phyloP scores from a whole-genome alignment of 768 basidiomycete species.

The Serendipita sp. region DNA sequence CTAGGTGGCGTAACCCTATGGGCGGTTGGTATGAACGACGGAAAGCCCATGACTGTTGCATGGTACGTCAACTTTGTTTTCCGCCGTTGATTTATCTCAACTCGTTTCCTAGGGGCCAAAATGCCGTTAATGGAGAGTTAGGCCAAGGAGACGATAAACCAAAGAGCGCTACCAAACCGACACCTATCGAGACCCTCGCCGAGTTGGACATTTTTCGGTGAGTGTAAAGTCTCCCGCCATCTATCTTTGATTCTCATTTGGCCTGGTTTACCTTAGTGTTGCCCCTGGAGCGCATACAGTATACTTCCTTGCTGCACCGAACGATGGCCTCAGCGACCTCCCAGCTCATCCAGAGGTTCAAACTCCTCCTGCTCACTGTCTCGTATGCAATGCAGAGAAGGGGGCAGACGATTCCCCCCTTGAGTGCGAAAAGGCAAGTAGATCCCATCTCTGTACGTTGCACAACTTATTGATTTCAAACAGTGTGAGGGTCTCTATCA shows the following conservation, averaged over 20 bases:
- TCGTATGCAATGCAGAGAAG: slow-evolving; percentile 51
- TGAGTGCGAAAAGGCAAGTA: slow-evolving; percentile 74
- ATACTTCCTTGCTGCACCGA: slow-evolving; percentile 62
- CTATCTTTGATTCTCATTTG: background rate
- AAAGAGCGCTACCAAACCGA: slow-evolving; percentile 77
- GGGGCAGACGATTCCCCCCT: slow-evolving; percentile 60
- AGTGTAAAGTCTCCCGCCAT: slow-evolving; percentile 13
- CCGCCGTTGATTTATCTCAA: slow-evolving; percentile 11
- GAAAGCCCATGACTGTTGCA: slow-evolving; percentile 62
- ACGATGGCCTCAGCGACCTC: slow-evolving; percentile 57
- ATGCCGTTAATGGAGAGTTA: slow-evolving; percentile 43
- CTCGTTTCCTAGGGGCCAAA: slow-evolving; percentile 13
- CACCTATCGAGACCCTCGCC: slow-evolving; percentile 46
- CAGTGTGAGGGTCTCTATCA: slow-evolving; percentile 88
- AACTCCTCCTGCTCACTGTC: slow-evolving; percentile 47
- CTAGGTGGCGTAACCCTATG: slow-evolving; percentile 88
- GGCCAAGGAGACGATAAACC: slow-evolving; percentile 65
- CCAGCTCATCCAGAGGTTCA: slow-evolving; percentile 68
- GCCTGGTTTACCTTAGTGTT: slow-evolving; percentile 32
- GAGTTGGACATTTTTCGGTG: slow-evolving; percentile 70
- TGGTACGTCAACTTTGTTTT: slow-evolving; percentile 26
- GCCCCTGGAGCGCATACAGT: slow-evolving; percentile 80
- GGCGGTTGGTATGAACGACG: slow-evolving; percentile 55
- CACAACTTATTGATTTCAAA: background rate
- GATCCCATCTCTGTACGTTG: slow-evolving; percentile 1